These are phyloP conservation scores for Nymphaea colorata DNA, from an alignment of 164 flowering plant genomes.

Conservation along the genomic window DNA sequence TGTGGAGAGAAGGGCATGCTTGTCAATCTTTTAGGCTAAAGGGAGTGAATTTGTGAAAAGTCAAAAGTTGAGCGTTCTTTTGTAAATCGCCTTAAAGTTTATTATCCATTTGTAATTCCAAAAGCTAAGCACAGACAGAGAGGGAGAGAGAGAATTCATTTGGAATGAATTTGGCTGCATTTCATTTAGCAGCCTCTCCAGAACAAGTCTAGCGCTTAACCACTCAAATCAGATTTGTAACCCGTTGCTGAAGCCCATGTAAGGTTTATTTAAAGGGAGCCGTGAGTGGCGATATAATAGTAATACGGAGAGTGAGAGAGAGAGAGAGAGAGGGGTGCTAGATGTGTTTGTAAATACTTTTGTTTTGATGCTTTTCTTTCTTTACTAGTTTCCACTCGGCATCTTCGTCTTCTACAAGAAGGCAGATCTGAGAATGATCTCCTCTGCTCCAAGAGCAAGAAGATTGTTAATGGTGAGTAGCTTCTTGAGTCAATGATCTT, in stretches of 20 bases:
- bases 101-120: too few relatives aligned
- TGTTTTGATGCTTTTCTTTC: background rate
- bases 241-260: background rate
- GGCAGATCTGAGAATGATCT: background rate
- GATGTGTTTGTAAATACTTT: background rate
- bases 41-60: too few relatives aligned
- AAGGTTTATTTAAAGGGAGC: background rate
- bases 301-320: background rate
- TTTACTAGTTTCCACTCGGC: background rate
- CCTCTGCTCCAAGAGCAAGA: background rate
- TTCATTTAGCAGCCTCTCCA: background rate
- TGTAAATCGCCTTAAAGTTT: too few relatives aligned
- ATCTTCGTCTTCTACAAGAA: background rate
- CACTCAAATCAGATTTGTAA: background rate
- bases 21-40: too few relatives aligned
- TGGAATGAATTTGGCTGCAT: background rate
- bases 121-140: background rate
- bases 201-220: background rate
- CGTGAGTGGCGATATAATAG: background rate
- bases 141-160: background rate
- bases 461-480: background rate
- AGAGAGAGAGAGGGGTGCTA: background rate
- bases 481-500: background rate
- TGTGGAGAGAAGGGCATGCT: too few relatives aligned
- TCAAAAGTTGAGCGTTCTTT: too few relatives aligned